A percentile compares a stretch with the other conserved stretches of the same genome.
These are phyloP conservation scores for Prinsepia uniflora DNA, from an alignment of 306 rosid species.

Conservation along the genomic window DNA sequence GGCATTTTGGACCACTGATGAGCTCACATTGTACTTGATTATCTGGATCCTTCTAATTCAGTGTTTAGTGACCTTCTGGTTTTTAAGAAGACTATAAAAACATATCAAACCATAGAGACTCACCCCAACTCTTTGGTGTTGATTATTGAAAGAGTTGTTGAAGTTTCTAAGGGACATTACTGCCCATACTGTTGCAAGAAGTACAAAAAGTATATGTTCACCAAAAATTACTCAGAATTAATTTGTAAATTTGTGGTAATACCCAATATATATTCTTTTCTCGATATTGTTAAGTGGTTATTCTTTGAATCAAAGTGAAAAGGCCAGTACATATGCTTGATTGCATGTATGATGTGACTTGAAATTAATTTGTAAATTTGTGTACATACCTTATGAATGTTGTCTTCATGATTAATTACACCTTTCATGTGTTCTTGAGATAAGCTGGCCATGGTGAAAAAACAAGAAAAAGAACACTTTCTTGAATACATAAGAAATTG, in stretches of 20 bases:
- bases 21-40: no score
- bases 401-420: slow-evolving; percentile 23
- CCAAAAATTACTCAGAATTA: slow-evolving; percentile 18
- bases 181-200: slow-evolving; percentile 76
- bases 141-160: slow-evolving; percentile 78
- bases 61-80: no score
- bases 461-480: slow-evolving; percentile 37
- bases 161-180: slow-evolving; percentile 79
- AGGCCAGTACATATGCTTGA: not conserved
- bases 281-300: not conserved
- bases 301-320: slow-evolving; percentile 4
- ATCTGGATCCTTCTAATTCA: no score
- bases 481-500: slow-evolving; percentile 36
- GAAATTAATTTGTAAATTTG: not conserved
- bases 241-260: no score
- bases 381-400: slow-evolving; percentile 45
- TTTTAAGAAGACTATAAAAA: no score
- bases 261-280: no score
- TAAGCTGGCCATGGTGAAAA: slow-evolving; percentile 33
- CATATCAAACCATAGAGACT: slow-evolving; percentile 72
- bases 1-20: no score
- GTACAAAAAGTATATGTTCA: slow-evolving; percentile 54
- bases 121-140: slow-evolving; percentile 83
- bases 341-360: slow-evolving; percentile 14
- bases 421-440: slow-evolving; percentile 41